Evolutionary conservation across 169 alveolate species (phyloP), one percentile per base, ranked within the genome.

Genomic region (Eimeria acervulina): DNA sequence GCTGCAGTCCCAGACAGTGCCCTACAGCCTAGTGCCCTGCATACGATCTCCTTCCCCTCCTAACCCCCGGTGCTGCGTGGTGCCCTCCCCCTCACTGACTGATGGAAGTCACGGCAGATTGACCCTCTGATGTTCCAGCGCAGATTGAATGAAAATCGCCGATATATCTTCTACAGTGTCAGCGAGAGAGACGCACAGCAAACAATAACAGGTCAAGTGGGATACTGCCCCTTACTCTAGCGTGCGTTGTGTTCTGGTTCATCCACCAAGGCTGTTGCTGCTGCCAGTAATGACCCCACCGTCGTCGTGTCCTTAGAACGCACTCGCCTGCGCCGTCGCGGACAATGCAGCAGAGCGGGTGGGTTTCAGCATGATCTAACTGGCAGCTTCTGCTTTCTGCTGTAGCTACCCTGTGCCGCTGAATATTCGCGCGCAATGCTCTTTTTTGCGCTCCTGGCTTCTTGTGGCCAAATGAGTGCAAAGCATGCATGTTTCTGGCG

Each of bases 141-240:
- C 81, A 85, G 36, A 85, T 52, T 12, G 93, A 85, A 23, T 85
- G 93, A 23, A 85, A 85, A 26, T 85, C 93, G 38, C 93, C 93
- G 52, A 85, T 47, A 15, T 85, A 85, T 33, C 93, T 26, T n/a
- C 93, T 85, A 81, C 91, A 83, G 72, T n/a, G 61, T 21, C 63
- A 76, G 28, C 40, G 88, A 23, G 61, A 26, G 28, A 19, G 10
- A 28, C 42, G 28, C 26, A 28, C 28, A 0, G 44, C 26, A 31
- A 36, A 36, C 51, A 70, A 70, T 15, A 15, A 70, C 28, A 13
- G 5, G 10, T 70, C 28, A 15, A 17, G 28, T 33, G 74, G 0
- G 7, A 23, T n/a, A 1, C 19, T 6, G 12, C 38, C 0, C 10
- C 44, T 28, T n/a, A 31, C 21, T 66, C 78, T 7, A n/a, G 26